Evolutionary conservation across 345 rosid species (phyloP), one percentile per base, ranked within the genome.

Genomic region (Gossypioides kirkii): DNA sequence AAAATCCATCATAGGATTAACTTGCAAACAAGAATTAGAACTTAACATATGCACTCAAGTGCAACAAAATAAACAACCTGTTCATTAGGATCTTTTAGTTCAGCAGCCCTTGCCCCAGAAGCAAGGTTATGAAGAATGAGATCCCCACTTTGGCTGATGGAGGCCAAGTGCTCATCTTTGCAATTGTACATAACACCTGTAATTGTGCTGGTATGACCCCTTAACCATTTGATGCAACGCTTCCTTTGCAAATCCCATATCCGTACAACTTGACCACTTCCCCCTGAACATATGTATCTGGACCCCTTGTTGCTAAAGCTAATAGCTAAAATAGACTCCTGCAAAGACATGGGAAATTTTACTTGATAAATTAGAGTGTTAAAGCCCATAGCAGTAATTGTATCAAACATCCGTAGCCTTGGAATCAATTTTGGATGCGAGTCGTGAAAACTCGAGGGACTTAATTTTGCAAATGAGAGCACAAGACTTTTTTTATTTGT

Each of bases 191-290:
- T 84, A 53, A 86, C 98, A 61, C 95, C 92, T 0, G 97, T 91
- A 74, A 96, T 89, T 22, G 93, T 86, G 84, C 80, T 84, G 28
- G 86, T 85, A 84, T 96, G 98, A 80, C 99, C 99, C 87, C 67
- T 93, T 83, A 90, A 84, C 92, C 96, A 85, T 85, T 91, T 96
- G 76, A 93, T 87, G 77, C 99, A 93, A 71, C 92, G 86, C 77
- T 89, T 93, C 77, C 94, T 86, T 81, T 96, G 98, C 80, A 93
- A 81, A 84, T 96, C 99, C 99, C 97, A 96, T 83, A 96, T 91
- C 82, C 91, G 91, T 49, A 96, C 96, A 59, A 87, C 88, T 78
- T 89, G 94, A 74, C 93, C 88, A 77, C 87, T 90, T 76, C 99
- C 98, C 61, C 99, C 98, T 10, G 98, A 91, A 82, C 98, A 90